These are phyloP conservation scores for Phytophthora agathidicida DNA, from an alignment of 352 stramenopile species.

Conservation along the genomic window DNA sequence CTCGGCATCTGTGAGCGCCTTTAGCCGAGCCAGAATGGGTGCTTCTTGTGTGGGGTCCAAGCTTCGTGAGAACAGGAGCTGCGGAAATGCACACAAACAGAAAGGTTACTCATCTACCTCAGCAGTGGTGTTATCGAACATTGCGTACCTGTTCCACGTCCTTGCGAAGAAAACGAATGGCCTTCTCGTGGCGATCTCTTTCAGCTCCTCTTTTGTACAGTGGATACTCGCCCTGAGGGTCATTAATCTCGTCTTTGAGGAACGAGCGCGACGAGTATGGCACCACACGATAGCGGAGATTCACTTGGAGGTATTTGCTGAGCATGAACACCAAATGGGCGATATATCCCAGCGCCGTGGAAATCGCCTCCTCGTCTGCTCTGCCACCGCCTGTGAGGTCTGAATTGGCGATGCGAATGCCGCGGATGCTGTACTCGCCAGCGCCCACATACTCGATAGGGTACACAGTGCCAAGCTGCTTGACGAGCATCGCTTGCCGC, in stretches of 20 bases:
- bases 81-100: slow-evolving; percentile 11
- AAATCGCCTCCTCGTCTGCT: slow-evolving; percentile 81
- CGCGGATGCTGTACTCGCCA: slow-evolving; percentile 83
- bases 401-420: slow-evolving; percentile 77
- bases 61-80: slow-evolving; percentile 81
- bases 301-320: slow-evolving; percentile 89
- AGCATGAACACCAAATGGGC: slow-evolving; percentile 90
- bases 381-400: slow-evolving; percentile 63
- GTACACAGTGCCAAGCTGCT: slow-evolving; percentile 78
- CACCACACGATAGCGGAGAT: slow-evolving; percentile 81
- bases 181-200: slow-evolving; percentile 78
- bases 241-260: slow-evolving; percentile 89
- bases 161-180: slow-evolving; percentile 78
- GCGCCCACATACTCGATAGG: slow-evolving; percentile 84
- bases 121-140: not conserved
- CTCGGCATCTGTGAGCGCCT: slow-evolving; percentile 73
- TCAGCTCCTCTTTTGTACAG: slow-evolving; percentile 84
- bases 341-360: slow-evolving; percentile 86
- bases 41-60: slow-evolving; percentile 71
- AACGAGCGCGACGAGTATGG: slow-evolving; percentile 83
- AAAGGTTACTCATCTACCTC: slow-evolving; percentile 1
- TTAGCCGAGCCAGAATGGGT: slow-evolving; percentile 67
- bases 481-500: slow-evolving; percentile 79
- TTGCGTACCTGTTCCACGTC: slow-evolving; percentile 80
- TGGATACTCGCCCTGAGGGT: slow-evolving; percentile 78